Evolutionary conservation across 768 basidiomycete genomes (phyloP).

Genomic region (Leccinum longicurvipes): DNA sequence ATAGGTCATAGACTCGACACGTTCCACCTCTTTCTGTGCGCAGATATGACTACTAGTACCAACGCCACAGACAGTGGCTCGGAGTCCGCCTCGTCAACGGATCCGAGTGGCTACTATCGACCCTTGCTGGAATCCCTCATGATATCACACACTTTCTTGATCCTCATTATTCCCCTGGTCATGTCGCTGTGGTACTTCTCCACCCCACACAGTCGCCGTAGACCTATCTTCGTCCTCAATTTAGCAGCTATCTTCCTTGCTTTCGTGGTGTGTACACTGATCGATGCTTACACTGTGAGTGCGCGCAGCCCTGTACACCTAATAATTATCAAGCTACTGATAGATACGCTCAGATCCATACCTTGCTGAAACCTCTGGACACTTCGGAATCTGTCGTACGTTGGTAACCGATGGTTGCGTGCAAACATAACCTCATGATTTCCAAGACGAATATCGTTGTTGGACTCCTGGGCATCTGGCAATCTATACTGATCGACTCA

Average conservation of each 20-base stretch:
- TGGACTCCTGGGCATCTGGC: constrained; percentile 19
- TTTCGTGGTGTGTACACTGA: constrained; percentile 11
- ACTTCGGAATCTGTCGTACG: constrained; percentile 9
- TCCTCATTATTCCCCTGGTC: constrained; percentile 19
- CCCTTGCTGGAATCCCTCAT: constrained; percentile 20
- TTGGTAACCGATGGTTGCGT: neutral
- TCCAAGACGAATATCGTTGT: constrained; percentile 15
- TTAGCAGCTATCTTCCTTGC: constrained; percentile 8
- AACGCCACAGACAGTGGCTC: neutral
- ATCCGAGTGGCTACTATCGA: neutral
- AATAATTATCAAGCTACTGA: neutral
- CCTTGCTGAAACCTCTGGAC: constrained; percentile 19
- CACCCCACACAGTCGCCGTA: constrained; percentile 11
- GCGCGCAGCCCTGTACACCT: neutral
- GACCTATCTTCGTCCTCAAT: constrained; percentile 21
- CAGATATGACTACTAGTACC: constrained; percentile 4
- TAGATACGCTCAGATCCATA: constrained; percentile 16
- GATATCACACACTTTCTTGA: constrained; percentile 20
- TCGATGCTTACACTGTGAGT: constrained; percentile 11
- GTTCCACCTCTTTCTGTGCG: neutral
- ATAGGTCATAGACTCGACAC: neutral
- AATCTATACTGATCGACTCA: constrained; percentile 25
- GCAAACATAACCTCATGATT: neutral
- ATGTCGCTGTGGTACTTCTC: constrained; percentile 24
- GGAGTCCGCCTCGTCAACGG: neutral